Percentiles rank a stretch among this genome's conserved stretches.
Evolutionary conservation across 352 stramenopile genomes (phyloP).

Genomic region (Phytopythium vexans): DNA sequence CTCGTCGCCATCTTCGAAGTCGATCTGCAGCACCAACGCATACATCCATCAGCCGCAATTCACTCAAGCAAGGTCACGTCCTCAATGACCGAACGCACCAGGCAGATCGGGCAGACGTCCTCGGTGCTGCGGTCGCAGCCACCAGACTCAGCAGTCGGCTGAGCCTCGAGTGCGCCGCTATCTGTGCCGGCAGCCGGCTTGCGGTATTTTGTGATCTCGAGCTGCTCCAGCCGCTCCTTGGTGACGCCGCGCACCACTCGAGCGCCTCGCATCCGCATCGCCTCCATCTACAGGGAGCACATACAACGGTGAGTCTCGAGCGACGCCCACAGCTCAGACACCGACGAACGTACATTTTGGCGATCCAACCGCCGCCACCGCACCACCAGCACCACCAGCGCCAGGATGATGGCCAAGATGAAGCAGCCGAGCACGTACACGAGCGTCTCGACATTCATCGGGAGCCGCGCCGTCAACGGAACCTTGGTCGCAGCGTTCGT

Average conservation of each 20-base stretch:
- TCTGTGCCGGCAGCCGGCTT: not conserved
- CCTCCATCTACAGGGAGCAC: conserved; percentile 32
- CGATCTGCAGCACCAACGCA: conserved; percentile 30
- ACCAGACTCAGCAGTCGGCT: not conserved
- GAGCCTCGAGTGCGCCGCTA: not conserved
- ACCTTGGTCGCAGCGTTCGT: conserved; percentile 12
- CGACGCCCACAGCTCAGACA: not conserved
- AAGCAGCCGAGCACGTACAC: conserved; percentile 72
- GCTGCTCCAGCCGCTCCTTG: conserved; percentile 54
- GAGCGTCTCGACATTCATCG: conserved; percentile 58
- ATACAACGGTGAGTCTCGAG: not conserved
- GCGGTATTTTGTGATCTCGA: conserved; percentile 67
- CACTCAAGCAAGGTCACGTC: not conserved
- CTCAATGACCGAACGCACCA: conserved; percentile 29
- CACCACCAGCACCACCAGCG: conserved; percentile 56
- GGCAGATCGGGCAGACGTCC: conserved; percentile 69
- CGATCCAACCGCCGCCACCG: conserved; percentile 61
- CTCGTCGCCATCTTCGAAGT: conserved; percentile 75
- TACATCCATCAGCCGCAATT: conserved; percentile 6
- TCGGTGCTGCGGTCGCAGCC: conserved; percentile 25
- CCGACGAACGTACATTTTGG: conserved; percentile 39
- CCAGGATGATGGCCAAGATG: conserved; percentile 55
- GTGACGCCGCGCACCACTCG: conserved; percentile 49
- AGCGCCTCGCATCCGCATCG: conserved; percentile 39
- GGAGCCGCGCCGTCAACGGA: conserved; percentile 13